These are phyloP conservation scores for Termitomyces sp. DNA, from an alignment of 768 basidiomycete genomes.

Conservation along the genomic window DNA sequence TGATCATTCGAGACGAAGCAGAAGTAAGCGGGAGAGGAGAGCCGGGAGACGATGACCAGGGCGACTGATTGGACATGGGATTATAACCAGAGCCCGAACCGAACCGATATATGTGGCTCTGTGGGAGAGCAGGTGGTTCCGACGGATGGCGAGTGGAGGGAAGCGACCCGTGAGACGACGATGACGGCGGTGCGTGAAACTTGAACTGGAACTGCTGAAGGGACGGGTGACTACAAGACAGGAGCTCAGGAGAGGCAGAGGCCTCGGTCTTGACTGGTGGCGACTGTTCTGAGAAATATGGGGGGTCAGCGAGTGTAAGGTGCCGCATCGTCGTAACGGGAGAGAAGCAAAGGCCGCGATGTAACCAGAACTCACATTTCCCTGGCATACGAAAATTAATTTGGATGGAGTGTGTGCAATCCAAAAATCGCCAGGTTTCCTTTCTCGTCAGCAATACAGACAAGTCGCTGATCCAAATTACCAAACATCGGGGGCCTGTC, in stretches of 20 bases:
- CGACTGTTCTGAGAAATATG: constrained; percentile 20
- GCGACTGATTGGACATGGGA: constrained; percentile 21
- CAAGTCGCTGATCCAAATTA: constrained; percentile 1
- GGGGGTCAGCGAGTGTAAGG: constrained; percentile 20
- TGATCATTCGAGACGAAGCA: constrained; percentile 17
- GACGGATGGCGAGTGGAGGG: constrained; percentile 34
- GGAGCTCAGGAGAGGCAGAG: constrained; percentile 43
- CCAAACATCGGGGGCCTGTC: constrained; percentile 9
- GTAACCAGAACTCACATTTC: constrained; percentile 17
- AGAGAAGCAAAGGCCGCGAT: constrained; percentile 11
- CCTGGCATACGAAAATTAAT: constrained; percentile 22
- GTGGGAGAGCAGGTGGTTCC: constrained; percentile 27
- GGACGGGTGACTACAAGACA: constrained; percentile 30
- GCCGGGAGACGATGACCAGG: constrained; percentile 28
- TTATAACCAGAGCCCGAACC: constrained; percentile 24
- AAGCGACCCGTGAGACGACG: constrained; percentile 34
- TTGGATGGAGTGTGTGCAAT: constrained; percentile 15
- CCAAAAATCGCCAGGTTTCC: constrained; percentile 17
- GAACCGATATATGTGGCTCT: constrained; percentile 34
- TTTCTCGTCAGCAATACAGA: constrained; percentile 16
- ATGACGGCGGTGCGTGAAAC: constrained; percentile 29
- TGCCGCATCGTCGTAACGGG: constrained; percentile 22
- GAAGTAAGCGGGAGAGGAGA: constrained; percentile 21
- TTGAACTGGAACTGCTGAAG: constrained; percentile 37
- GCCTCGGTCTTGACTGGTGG: constrained; percentile 41